Evolutionary conservation across 176 grass and related monocot genomes (phyloP), one percentile per base, ranked within the genome.

Genomic region (Aegilops speltoides): DNA sequence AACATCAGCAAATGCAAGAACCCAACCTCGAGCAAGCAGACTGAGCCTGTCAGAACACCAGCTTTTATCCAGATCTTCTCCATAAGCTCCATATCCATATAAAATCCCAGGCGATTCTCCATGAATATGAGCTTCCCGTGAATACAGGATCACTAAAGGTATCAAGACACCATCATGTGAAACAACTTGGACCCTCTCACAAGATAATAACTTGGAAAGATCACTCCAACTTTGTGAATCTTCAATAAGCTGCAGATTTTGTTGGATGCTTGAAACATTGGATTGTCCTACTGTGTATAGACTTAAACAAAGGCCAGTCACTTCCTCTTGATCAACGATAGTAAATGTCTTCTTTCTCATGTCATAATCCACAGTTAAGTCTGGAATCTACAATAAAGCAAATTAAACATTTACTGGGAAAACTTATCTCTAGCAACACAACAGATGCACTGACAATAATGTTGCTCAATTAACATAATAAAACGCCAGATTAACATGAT

Each of bases 11-110:
- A 89, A 99, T 86, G 94, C 97, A 85, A 99, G 70, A 88, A 94
- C 82, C 97, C 97, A 99, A 79, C 92, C 92, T 79, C 92, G 94
- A 87, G 84, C 89, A 62, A 99, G 93, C 87, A 99, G 87, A 85
- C 90, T 88, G 82, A 99, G 85, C 43, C 83, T 91, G 79, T 96
- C 94, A 80, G 97, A 89, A 85, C 89, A 96, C 93, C 93, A 99
- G 61, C 94, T 94, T 93, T 94, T 99, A 88, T 99, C 97, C 73
- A 96, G 86, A 84, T 94, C 93, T 77, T 99, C 94, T 68, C 94
- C 94, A 79, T 96, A 99, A 83, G 97, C 88, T 84, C 92, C 97
- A 88, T 96, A 99, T 38, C 94, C 97, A 69, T 94, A 93, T 84
- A 99, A 90, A 76, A 96, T 84, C 33, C 92, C 92, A 88, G 91